A percentile compares a stretch with the other conserved stretches of the same genome.
These are phyloP conservation scores for Acanthamoeba healyi DNA, from an alignment of 208 protist genomes.

Conservation along the genomic window DNA sequence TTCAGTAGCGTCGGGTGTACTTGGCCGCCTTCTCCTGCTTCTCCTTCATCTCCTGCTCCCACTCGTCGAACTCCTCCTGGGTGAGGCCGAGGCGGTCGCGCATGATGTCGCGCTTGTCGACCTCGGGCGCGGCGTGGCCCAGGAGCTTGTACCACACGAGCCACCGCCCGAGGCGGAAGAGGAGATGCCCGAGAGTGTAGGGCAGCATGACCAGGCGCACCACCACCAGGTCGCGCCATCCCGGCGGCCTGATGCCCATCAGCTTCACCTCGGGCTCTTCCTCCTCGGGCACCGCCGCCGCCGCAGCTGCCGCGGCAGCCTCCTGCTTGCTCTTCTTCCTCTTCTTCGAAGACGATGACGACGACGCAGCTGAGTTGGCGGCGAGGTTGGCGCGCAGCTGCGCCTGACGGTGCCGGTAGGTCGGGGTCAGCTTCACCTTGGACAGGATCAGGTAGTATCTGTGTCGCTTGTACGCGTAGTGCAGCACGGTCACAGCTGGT, in stretches of 20 bases:
- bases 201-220: conserved; percentile 43
- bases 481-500: conserved; percentile 31
- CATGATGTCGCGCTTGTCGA: not conserved
- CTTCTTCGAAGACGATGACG: not conserved
- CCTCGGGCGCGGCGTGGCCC: not conserved
- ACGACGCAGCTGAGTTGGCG: not conserved
- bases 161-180: not conserved
- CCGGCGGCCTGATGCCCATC: conserved; percentile 36
- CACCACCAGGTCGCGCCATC: conserved; percentile 46
- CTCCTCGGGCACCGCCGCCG: not conserved
- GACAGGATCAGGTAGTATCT: conserved; percentile 28
- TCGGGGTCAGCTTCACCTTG: conserved; percentile 4
- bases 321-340: conserved; percentile 15
- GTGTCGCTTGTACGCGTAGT: conserved; percentile 36
- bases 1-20: not conserved
- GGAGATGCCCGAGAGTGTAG: not conserved
- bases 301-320: not conserved
- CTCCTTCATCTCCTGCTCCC: conserved; percentile 53
- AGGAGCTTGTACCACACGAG: conserved; percentile 46
- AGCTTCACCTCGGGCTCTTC: conserved; percentile 32
- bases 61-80: conserved; percentile 8
- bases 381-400: not conserved
- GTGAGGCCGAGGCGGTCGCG: conserved; percentile 6
- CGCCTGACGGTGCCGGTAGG: conserved; percentile 31
- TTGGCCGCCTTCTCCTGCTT: conserved; percentile 54